phyloP scores from a whole-genome alignment of 331 rosid genomes.

The Telfairia occidentalis region DNA sequence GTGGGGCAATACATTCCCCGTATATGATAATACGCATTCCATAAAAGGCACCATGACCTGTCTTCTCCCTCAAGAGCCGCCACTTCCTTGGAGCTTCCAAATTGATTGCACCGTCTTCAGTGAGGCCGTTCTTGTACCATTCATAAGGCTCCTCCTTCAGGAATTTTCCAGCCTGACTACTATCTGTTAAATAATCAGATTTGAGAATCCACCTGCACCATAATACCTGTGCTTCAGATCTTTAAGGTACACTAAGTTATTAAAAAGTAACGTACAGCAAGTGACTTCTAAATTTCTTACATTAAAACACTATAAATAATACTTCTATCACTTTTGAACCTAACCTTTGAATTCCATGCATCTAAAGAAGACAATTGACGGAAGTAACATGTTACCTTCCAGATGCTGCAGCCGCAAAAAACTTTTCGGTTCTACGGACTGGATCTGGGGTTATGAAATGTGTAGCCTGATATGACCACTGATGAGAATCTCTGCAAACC shows the following conservation, averaged over 20 bases:
- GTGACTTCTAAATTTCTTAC: background rate
- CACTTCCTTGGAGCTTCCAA: conserved; percentile 96
- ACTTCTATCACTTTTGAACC: background rate
- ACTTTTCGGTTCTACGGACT: conserved; percentile 72
- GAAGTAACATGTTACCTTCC: conserved; percentile 46
- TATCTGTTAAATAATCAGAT: conserved; percentile 65
- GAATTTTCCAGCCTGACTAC: conserved; percentile 53
- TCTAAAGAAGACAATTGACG: background rate
- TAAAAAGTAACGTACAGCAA: background rate
- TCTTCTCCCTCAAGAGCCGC: conserved; percentile 69
- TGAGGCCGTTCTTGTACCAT: conserved; percentile 72
- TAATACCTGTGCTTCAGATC: background rate
- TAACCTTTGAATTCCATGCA: background rate
- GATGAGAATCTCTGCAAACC: conserved; percentile 74
- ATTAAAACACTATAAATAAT: background rate
- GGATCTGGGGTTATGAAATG: conserved; percentile 77
- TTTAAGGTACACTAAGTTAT: background rate
- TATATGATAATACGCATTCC: conserved; percentile 67
- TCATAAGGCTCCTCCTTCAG: conserved; percentile 74
- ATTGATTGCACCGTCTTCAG: conserved; percentile 73
- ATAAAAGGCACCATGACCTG: conserved; percentile 76
- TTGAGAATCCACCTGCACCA: conserved; percentile 84
- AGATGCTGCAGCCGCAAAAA: conserved; percentile 90
- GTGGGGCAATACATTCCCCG: conserved; percentile 76
- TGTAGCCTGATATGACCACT: conserved; percentile 97